Percentiles rank a stretch among this genome's conserved stretches.
Evolutionary conservation across 2,329 filamentous ascomycete genomes (phyloP).

Genomic region (Neoscytalidium dimidiatum): DNA sequence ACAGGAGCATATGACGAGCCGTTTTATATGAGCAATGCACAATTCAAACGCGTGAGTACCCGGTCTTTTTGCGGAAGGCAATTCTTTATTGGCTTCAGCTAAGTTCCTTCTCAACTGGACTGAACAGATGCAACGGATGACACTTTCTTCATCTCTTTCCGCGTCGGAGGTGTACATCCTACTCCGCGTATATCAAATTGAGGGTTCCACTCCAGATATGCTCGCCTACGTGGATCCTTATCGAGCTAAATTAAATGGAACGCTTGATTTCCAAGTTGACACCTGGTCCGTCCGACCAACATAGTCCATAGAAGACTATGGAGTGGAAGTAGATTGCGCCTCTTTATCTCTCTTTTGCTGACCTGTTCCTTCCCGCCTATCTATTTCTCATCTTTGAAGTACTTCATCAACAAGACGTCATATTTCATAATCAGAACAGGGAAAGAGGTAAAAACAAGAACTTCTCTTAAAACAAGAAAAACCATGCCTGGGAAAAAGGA

Average conservation of each 20-base stretch:
- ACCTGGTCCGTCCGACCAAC: neutral
- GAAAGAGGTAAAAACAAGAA: too few species aligned
- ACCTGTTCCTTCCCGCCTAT: too few species aligned
- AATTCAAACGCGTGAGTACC: conserved; percentile 39
- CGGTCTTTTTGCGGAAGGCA: neutral
- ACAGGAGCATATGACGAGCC: conserved; percentile 38
- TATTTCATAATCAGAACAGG: too few species aligned
- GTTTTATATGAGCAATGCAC: conserved; percentile 51
- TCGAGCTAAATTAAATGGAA: neutral
- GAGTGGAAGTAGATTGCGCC: too few species aligned
- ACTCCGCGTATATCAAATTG: conserved; percentile 45
- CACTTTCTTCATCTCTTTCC: neutral
- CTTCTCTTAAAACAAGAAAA: too few species aligned
- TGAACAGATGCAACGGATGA: neutral
- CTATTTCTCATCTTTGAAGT: too few species aligned
- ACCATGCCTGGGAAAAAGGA: too few species aligned
- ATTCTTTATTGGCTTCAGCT: neutral
- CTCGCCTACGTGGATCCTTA: conserved; percentile 42
- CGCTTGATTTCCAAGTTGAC: neutral
- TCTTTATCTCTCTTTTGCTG: too few species aligned
- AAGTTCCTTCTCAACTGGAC: neutral
- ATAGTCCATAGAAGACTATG: too few species aligned
- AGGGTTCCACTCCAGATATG: conserved; percentile 31
- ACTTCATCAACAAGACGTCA: too few species aligned
- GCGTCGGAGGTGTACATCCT: conserved; percentile 41